These are phyloP conservation scores for Selenicereus undatus DNA, from an alignment of 148 eudicot species.

Conservation along the genomic window DNA sequence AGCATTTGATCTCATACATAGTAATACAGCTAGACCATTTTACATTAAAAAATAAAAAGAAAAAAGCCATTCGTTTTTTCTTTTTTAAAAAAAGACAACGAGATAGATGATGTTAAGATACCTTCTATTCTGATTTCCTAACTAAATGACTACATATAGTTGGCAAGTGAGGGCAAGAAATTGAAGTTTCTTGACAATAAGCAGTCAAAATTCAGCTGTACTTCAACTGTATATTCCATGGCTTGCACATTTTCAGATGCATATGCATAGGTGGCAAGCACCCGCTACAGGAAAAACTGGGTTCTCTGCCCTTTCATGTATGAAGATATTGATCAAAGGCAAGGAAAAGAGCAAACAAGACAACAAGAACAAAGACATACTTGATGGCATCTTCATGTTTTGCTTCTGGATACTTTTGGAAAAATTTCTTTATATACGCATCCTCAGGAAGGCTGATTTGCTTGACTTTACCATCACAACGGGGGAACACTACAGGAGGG, in stretches of 20 bases:
- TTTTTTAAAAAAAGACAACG: no score
- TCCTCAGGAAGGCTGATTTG: conserved; percentile 77
- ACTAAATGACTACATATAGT: not conserved
- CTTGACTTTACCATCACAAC: conserved; percentile 54
- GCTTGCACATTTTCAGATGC: not conserved
- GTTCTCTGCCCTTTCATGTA: not conserved
- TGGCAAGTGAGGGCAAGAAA: not conserved
- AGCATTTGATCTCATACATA: not conserved
- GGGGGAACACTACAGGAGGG: conserved; percentile 82
- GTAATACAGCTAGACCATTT: not conserved
- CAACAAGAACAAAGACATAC: conserved; percentile 36
- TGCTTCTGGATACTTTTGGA: conserved; percentile 64
- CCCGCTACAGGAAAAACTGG: not conserved
- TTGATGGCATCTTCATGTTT: conserved; percentile 74
- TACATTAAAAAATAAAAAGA: no score
- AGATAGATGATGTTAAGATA: not conserved
- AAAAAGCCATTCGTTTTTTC: no score
- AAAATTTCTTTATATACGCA: conserved; percentile 63
- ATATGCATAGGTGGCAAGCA: not conserved
- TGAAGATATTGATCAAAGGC: not conserved
- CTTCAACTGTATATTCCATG: not conserved
- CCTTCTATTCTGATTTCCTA: not conserved
- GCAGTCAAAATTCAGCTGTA: not conserved
- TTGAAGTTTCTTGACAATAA: not conserved
- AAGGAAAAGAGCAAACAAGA: not conserved